Evolutionary conservation across 345 rosid species (phyloP).

Genomic region (Moricandia moricandioides): DNA sequence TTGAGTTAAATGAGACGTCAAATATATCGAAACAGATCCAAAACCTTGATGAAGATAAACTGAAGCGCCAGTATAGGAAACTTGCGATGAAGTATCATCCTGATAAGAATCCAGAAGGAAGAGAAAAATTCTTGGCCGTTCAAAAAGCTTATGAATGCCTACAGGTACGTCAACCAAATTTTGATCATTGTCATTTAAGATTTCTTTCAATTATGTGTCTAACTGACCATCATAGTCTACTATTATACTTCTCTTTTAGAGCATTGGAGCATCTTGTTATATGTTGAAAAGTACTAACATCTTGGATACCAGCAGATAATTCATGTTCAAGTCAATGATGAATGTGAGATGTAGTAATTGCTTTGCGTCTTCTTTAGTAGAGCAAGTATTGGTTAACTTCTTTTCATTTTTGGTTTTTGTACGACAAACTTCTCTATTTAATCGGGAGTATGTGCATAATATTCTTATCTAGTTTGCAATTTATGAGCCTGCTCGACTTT

Average conservation of each 20-base stretch:
- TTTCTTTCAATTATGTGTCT: constrained; percentile 2
- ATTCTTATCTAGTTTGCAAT: background rate
- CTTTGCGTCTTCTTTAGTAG: constrained; percentile 1
- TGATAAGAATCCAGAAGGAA: constrained; percentile 98
- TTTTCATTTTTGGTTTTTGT: constrained; percentile 3
- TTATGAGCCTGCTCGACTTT: constrained; percentile 1
- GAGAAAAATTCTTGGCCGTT: constrained; percentile 96
- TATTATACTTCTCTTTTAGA: constrained; percentile 8
- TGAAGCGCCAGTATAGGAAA: constrained; percentile 98
- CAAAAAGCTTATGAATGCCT: constrained; percentile 98
- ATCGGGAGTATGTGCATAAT: background rate
- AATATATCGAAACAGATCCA: constrained; percentile 84
- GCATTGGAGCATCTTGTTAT: constrained; percentile 3
- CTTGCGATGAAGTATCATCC: constrained; percentile 99
- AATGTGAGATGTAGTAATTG: constrained; percentile 12
- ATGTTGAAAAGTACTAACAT: constrained; percentile 3
- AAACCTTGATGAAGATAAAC: constrained; percentile 98
- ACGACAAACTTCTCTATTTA: background rate
- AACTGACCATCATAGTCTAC: background rate
- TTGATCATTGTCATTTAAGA: background rate
- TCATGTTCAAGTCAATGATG: constrained; percentile 12
- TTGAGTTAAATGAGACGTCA: constrained; percentile 46
- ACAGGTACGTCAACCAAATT: constrained; percentile 56
- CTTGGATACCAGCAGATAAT: background rate
- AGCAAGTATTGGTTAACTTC: background rate